These are phyloP conservation scores for Candida coleopterorum DNA, from an alignment of 805 yeast genomes.

Conservation along the genomic window DNA sequence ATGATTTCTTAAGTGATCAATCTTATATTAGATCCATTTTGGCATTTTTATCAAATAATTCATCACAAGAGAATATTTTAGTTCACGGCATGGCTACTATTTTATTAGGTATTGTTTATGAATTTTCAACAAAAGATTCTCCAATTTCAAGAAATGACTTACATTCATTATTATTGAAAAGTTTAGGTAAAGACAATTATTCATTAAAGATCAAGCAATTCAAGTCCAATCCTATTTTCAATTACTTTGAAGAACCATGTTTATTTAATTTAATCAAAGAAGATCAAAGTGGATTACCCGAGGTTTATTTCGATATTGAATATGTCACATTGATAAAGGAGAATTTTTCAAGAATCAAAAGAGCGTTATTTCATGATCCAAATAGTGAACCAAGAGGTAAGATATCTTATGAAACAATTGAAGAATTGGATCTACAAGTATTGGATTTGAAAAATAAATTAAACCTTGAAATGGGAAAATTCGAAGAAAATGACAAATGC, in stretches of 20 bases:
- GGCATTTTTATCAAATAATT: constrained; percentile 49
- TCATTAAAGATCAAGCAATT: constrained; percentile 69
- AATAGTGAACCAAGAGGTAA: constrained; percentile 61
- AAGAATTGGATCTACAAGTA: constrained; percentile 38
- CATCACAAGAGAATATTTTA: constrained; percentile 47
- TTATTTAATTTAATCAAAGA: constrained; percentile 45
- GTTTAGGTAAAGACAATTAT: constrained; percentile 80
- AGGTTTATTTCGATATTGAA: constrained; percentile 62
- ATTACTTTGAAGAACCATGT: constrained; percentile 42
- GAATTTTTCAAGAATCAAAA: constrained; percentile 59
- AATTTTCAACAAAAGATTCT: constrained; percentile 61
- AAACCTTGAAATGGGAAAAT: constrained; percentile 16
- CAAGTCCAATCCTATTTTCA: constrained; percentile 52
- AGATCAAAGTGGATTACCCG: constrained; percentile 86
- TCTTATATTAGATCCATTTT: constrained; percentile 64
- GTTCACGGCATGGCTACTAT: constrained; percentile 71
- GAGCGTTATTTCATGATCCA: constrained; percentile 74
- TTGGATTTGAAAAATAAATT: constrained; percentile 21
- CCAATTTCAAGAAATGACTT: constrained; percentile 59
- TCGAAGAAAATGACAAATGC: constrained; percentile 14
- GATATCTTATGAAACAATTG: constrained; percentile 59
- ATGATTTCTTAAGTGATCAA: constrained; percentile 66
- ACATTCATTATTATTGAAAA: constrained; percentile 56
- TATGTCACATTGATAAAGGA: constrained; percentile 68
- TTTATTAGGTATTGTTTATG: constrained; percentile 74